Percentiles rank a stretch among this genome's conserved stretches.
These are phyloP conservation scores for Fusarium fujikuroi DNA, from an alignment of 2,329 filamentous ascomycete genomes.

Conservation along the genomic window DNA sequence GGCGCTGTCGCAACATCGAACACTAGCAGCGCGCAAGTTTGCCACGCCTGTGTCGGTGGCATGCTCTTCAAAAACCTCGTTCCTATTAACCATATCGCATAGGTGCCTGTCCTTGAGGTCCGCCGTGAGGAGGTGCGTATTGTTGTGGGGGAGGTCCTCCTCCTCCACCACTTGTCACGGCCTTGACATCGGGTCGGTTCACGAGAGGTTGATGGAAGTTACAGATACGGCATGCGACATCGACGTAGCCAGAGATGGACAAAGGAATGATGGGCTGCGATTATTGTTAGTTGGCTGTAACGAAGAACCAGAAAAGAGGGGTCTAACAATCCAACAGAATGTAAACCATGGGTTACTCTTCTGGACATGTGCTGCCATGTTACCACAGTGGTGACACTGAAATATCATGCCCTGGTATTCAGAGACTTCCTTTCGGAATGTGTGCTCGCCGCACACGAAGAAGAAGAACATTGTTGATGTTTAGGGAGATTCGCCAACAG, in stretches of 20 bases:
- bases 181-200: constrained; percentile 65
- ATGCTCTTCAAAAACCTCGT: neutral
- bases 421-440: constrained; percentile 67
- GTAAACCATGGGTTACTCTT: constrained; percentile 80
- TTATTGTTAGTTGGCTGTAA: constrained; percentile 25
- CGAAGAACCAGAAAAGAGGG: neutral
- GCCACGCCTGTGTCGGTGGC: neutral
- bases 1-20: too few species aligned
- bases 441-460: constrained; percentile 71
- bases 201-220: constrained; percentile 76
- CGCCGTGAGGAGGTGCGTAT: constrained; percentile 49
- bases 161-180: constrained; percentile 60
- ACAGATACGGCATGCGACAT: constrained; percentile 80
- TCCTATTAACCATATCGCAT: constrained; percentile 46
- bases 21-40: neutral
- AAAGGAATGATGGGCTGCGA: constrained; percentile 77
- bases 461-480: constrained; percentile 65
- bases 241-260: constrained; percentile 72
- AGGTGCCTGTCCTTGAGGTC: constrained; percentile 44
- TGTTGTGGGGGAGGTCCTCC: constrained; percentile 50
- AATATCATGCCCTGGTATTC: constrained; percentile 71
- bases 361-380: constrained; percentile 69
- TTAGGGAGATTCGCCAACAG: neutral
- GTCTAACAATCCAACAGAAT: constrained; percentile 76
- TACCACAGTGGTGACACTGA: constrained; percentile 74